Evolutionary conservation across 352 stramenopile species (phyloP), one percentile per base, ranked within the genome.

Genomic region (Lagenidium sp.): DNA sequence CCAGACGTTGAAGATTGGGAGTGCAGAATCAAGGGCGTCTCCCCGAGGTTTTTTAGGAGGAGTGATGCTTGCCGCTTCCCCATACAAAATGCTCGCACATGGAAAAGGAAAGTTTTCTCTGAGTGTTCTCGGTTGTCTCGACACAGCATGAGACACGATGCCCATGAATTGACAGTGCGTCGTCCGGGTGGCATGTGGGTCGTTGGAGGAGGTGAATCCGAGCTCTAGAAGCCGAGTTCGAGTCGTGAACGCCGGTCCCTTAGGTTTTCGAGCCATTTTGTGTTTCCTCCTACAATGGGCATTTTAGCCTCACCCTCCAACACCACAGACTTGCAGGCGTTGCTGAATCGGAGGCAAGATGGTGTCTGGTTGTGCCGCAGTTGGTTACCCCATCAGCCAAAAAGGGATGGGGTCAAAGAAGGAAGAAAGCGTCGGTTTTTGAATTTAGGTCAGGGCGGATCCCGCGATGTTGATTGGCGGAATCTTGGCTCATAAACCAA

Each of bases 381-480:
- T 61, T 54, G 46, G 32, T 56, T 55, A 53, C 53, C 45, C 46
- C 53, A 62, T 62, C 47, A 62, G 53, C 47, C 42, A 62, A 61
- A 56, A 56, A 62, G 53, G 56, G 54, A 63, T 68, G 58, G 47
- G 54, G 41, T 44, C 26, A 5, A 36, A 46, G 45, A 64, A 57
- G 61, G 20, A 68, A 59, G 54, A 60, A 55, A 60, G 58, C 47
- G 60, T 61, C 64, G 62, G 65, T 66, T 66, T 50, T n/a, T n/a
- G n/a, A n/a, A n/a, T n/a, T n/a, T 32, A 15, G 8, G 8, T 32
- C 8, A 15, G 44, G 30, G 46, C 36, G 55, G 47, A 65, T 38
- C 55, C 63, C 47, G 42, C 25, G 51, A 20, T 40, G 24, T 4
- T 53, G 44, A 76, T 76, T 72, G 64, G 64, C 47, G 55, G 47